phyloP scores from a whole-genome alignment of 208 protist species.

The Wallacemonas collosoma region DNA sequence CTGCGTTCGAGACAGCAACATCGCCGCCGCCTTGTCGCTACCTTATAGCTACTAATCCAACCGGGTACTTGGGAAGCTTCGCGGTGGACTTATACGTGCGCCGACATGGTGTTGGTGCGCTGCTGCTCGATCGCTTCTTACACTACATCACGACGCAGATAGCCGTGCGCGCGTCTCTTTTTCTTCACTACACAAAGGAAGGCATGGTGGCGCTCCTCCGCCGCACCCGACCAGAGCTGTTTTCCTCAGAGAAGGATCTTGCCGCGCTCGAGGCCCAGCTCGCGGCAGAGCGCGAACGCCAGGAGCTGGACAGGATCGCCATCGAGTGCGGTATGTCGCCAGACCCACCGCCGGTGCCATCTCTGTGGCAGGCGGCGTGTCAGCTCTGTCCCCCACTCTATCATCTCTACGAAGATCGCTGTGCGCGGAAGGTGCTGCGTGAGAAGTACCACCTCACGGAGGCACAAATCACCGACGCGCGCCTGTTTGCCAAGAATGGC shows the following conservation, averaged over 20 bases:
- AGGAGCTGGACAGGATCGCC: constrained; percentile 13
- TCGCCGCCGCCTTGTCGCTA: not conserved
- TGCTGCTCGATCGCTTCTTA: constrained; percentile 56
- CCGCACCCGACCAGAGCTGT: constrained; percentile 13
- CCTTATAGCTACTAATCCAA: constrained; percentile 63
- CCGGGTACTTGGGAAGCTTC: constrained; percentile 71
- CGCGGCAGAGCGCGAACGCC: not conserved
- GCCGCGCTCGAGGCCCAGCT: constrained; percentile 12
- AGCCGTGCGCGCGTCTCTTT: constrained; percentile 49
- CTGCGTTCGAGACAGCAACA: not conserved
- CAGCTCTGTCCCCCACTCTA: not conserved
- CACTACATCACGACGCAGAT: constrained; percentile 52
- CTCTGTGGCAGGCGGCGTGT: not conserved
- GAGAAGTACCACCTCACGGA: constrained; percentile 15
- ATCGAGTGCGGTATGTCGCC: not conserved
- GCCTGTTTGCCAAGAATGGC: constrained; percentile 15
- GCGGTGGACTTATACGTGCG: constrained; percentile 57
- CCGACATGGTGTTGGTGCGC: constrained; percentile 54
- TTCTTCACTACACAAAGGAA: constrained; percentile 54
- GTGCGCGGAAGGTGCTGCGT: constrained; percentile 5
- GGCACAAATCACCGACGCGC: constrained; percentile 11
- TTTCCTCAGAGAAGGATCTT: constrained; percentile 18
- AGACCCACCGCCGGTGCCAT: not conserved
- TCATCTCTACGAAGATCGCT: constrained; percentile 13
- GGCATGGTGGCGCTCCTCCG: constrained; percentile 29